Evolutionary conservation across 352 stramenopile species (phyloP).

Genomic region (Globisporangium carolinianum): DNA sequence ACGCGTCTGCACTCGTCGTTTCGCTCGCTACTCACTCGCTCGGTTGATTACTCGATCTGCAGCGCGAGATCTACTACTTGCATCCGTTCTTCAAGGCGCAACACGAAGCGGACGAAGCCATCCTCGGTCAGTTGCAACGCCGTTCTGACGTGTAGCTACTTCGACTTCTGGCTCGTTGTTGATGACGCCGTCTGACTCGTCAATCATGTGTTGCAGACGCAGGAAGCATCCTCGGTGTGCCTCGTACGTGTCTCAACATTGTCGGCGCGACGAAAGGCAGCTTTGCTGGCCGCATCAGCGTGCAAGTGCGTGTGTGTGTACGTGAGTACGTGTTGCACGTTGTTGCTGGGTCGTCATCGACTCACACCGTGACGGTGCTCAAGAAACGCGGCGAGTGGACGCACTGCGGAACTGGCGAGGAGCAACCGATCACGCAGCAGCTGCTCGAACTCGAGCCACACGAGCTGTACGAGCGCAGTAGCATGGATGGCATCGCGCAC

Average conservation of each 20-base stretch:
- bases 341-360: no score
- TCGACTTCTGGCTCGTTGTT: no score
- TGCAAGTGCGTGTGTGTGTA: conserved; percentile 25
- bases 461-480: conserved; percentile 30
- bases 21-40: no score
- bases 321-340: no score
- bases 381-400: conserved; percentile 55
- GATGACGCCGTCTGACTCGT: neutral
- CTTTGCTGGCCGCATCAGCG: conserved; percentile 49
- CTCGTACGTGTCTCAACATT: conserved; percentile 70
- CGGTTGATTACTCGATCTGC: neutral
- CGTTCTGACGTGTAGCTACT: no score
- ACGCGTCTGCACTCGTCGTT: no score
- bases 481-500: no score
- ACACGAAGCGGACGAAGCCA: conserved; percentile 76
- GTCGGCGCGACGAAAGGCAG: conserved; percentile 78
- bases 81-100: conserved; percentile 80
- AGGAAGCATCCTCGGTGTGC: conserved; percentile 61
- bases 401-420: conserved; percentile 43
- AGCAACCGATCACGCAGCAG: conserved; percentile 71
- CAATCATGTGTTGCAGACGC: conserved; percentile 28
- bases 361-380: neutral
- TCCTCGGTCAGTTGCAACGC: conserved; percentile 37
- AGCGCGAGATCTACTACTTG: conserved; percentile 84
- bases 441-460: conserved; percentile 44